Evolutionary conservation across 805 yeast species (phyloP).

Genomic region (Saccharomycopsis oosterbeekiorum): DNA sequence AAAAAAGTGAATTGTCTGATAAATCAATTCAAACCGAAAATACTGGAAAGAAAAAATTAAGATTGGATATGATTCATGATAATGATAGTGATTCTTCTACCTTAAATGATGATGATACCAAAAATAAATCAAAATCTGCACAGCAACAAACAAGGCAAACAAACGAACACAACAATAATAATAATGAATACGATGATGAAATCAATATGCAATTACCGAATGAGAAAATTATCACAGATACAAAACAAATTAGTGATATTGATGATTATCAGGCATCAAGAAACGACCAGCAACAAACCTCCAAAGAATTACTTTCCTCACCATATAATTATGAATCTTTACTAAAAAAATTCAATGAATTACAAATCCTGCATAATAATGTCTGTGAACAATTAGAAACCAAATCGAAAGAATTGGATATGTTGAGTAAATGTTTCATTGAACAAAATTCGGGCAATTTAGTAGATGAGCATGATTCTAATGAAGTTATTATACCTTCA

Average conservation of each 20-base stretch:
- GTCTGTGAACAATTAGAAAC: background rate
- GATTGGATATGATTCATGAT: conserved; percentile 3
- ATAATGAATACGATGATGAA: background rate
- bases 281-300: background rate
- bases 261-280: background rate
- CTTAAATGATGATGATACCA: conserved; percentile 16
- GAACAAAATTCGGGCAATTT: background rate
- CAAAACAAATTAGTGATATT: conserved; percentile 1
- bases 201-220: background rate
- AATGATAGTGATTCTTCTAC: conserved; percentile 18
- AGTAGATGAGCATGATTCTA: background rate
- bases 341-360: background rate
- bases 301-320: background rate
- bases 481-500: background rate
- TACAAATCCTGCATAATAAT: background rate
- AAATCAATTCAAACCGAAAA: conserved; percentile 14
- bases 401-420: background rate
- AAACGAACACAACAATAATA: background rate
- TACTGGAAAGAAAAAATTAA: background rate
- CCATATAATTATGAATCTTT: background rate
- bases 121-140: background rate
- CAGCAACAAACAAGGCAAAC: background rate
- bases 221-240: background rate
- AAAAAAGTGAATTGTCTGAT: background rate
- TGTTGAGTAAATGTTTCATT: background rate